Base-by-base conservation (phyloP, 2,329 filamentous ascomycete genomes). In the Trichoderma breve region DNA sequence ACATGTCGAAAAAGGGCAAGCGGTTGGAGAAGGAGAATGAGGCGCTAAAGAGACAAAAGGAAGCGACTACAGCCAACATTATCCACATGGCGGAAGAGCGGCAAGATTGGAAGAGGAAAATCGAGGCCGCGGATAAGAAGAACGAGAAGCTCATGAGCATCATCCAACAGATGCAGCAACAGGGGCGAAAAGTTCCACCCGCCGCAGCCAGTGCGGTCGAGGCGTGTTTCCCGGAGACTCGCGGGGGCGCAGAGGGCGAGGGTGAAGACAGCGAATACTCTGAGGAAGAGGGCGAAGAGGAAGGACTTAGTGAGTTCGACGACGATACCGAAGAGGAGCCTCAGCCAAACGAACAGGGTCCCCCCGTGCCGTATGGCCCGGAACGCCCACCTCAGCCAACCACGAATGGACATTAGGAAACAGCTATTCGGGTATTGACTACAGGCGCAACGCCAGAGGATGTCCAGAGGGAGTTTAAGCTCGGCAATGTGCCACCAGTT, bases 1-100 rank as follows among this genome's bases (percentile, higher is more conserved):
- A 98, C 79, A 98, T 98, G 95, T 97, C 95, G 1, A 98, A 98
- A 85, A 98, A 98, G 85, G 97, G 95, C 6, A 98, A 98, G 83
- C 91, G 94, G 30, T 86, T 99, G 68, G 96, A 99, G 81, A 97
- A 97, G 83, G 96, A 99, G 79, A 98, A 99, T 78, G 92, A 96
- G 77, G 92, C 89, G 21, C 88, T 97, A 66, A 97, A 94, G 75
- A 90, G 95, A 71, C 97, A 98, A 82, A 95, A 98, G 81, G 95
- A 98, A 77, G 90, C 93, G 62, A 97, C 95, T 30, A 96, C 96
- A 78, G 91, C 93, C 75, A 98, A 97, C 81, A 98, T 99, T 79
- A 89, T 98, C 72, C 93, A 96, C 79, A 97, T 98, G 95, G 96
- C 95, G 4, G 94, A 98, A 81, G 95, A 98, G 81, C 91, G 96